Evolutionary conservation across 306 rosid genomes (phyloP), one percentile per base, ranked within the genome.

Genomic region (Cucurbita pepo): DNA sequence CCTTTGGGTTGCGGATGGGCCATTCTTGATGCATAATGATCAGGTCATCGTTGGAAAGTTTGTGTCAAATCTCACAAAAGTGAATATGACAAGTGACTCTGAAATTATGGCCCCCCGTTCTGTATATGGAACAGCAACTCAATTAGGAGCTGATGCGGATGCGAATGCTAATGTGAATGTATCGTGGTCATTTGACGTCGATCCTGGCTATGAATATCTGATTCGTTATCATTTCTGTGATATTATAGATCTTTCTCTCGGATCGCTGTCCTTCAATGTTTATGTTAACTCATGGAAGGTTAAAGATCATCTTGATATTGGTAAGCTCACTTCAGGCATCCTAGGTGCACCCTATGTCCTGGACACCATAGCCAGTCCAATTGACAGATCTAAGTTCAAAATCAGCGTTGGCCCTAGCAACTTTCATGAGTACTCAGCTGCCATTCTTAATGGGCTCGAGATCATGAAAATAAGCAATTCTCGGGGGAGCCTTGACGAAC

Each of bases 201-300:
- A 81, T 81, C 90, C 82, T 6, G 85, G 85, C 47, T 89, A 87
- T 56, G 85, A 87, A 67, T 87, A 89, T 81, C 70, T 89, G 43
- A 71, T 89, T 51, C 89, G 96, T 63, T 84, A 85, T 81, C 91
- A 89, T 69, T 89, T 85, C 79, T 89, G 96, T 78, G 88, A 89
- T 66, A 51, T 85, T 44, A 44, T 76, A 48, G 75, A 72, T 67
- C 40, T 15, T 13, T 55, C 76, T 18, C 2, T 67, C 30, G 16
- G 41, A 51, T 36, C 15, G 16, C 75, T 41, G 54, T 7, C 11
- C 38, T 82, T 87, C 80, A 82, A 78, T 43, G 86, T 85, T 58
- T 89, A 75, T 65, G 74, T 83, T 16, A 79, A 89, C 76, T 84
- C 89, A 6, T 56, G 81, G 85, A 71, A 58, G 36, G 96, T 81